phyloP scores from a whole-genome alignment of 768 basidiomycete genomes.

The Mycena polygramma region DNA sequence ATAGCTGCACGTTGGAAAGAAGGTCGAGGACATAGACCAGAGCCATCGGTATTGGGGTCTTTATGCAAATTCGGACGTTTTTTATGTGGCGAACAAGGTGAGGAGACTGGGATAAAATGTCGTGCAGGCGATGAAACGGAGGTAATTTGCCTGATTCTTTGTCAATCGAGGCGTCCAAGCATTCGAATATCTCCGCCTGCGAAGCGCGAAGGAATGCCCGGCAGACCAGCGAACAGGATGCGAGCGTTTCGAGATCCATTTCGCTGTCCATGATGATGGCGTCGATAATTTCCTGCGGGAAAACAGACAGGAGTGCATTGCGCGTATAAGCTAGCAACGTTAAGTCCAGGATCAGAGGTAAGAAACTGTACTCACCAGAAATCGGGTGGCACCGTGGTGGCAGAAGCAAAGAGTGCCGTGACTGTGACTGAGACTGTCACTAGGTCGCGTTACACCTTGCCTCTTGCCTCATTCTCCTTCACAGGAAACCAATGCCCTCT shows the following conservation, averaged over 20 bases:
- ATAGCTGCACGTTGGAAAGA: background rate
- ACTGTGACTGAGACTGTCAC: too few relatives aligned
- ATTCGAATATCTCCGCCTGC: background rate
- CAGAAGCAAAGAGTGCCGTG: too few relatives aligned
- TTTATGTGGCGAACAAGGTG: background rate
- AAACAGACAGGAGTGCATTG: background rate
- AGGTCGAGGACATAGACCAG: background rate
- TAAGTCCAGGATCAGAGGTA: too few relatives aligned
- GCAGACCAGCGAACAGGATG: background rate
- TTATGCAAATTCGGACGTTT: background rate
- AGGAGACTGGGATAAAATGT: background rate
- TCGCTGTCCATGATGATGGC: background rate
- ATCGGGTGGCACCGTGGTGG: too few relatives aligned
- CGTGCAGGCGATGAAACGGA: background rate
- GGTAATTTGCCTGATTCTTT: background rate
- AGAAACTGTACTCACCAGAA: too few relatives aligned
- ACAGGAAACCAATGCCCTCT: slow-evolving; percentile 54
- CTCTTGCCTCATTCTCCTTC: too few relatives aligned
- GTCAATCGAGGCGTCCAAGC: background rate
- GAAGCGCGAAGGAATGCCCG: background rate
- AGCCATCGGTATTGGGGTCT: background rate
- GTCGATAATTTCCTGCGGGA: background rate
- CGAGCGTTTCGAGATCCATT: background rate
- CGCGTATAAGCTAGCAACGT: too few relatives aligned
- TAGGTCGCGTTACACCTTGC: too few relatives aligned